Evolutionary conservation across 495 filamentous ascomycete species (phyloP), one percentile per base, ranked within the genome.

Genomic region (Xylaria telfairii): DNA sequence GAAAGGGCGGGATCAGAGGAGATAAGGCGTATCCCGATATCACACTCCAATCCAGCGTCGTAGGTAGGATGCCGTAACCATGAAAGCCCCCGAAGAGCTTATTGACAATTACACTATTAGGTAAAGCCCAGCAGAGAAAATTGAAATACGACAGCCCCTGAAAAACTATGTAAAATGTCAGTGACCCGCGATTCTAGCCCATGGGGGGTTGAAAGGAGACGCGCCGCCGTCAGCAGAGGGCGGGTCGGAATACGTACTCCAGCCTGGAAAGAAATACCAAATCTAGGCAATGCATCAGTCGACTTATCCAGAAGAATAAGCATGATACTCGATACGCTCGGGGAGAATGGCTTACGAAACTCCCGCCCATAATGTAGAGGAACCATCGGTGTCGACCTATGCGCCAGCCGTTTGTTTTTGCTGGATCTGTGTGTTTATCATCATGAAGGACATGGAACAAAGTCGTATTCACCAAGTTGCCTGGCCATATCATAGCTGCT

Each of bases 401-500:
- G 4, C 68, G 86, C 89, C 91, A 92, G 21, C 91, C 91, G 59
- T 88, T 86, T 1, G 87, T 83, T 74, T 84, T 84, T 46, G 78
- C 62, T 0, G 90, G 87, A 69, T 92, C 87, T 2, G 89, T 83
- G 57, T 78, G 81, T 12, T 83, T 83, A 72, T 87, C 86, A 70
- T 93, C 90, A 67, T 93, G 91, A 15, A 93, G 85, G 9, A 89
- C 87, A 70, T 89, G 86, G 72, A 93, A 91, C 15, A 93, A 81
- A 5, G 90, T 81, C 8, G 87, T 82, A 70, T 90, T 92, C 73
- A 92, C 87, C 24, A 93, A 84, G 57, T 82, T 87, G 2, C 84
- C 81, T 7, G 91, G 91, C 90, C 91, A 93, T 71, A 93, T 91
- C 89, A 93, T 92, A 65, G 90, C 87, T 32, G 73, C 75, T 42